phyloP scores from a whole-genome alignment of 345 rosid species.

The Camelina laxa region DNA sequence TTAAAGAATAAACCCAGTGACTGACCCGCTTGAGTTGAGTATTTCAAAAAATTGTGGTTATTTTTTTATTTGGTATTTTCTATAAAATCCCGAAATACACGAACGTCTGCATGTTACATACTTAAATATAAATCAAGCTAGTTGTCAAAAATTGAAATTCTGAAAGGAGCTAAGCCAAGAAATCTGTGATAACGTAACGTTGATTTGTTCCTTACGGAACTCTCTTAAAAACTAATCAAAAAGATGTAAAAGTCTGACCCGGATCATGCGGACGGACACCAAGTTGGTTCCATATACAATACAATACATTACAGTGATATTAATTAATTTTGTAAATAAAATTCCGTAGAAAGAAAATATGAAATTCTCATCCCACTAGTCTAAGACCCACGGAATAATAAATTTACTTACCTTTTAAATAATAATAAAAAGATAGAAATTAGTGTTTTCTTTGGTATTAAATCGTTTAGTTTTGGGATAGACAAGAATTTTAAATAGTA shows the following conservation, averaged over 20 bases:
- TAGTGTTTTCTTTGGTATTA: neutral
- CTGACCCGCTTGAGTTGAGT: too few relatives aligned
- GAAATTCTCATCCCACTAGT: slow-evolving; percentile 1
- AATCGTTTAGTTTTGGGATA: neutral
- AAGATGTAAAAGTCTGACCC: slow-evolving; percentile 27
- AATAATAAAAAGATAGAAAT: neutral
- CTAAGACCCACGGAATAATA: neutral
- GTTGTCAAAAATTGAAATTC: neutral
- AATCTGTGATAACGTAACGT: neutral
- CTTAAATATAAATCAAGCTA: neutral
- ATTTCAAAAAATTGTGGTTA: too few relatives aligned
- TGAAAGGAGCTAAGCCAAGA: neutral
- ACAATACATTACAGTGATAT: neutral
- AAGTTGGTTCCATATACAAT: neutral
- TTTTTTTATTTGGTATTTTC: too few relatives aligned
- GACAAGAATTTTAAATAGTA: neutral
- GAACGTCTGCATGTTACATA: neutral
- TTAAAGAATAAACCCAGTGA: too few relatives aligned
- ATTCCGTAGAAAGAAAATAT: neutral
- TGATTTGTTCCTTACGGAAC: too few relatives aligned
- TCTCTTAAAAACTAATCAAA: too few relatives aligned
- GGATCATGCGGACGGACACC: slow-evolving; percentile 8
- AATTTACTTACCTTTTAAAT: neutral
- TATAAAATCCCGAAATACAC: neutral
- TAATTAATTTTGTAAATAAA: neutral